Conservation (phyloP, 192 early-diverging fungal species). For the Coemansia sp. region DNA sequence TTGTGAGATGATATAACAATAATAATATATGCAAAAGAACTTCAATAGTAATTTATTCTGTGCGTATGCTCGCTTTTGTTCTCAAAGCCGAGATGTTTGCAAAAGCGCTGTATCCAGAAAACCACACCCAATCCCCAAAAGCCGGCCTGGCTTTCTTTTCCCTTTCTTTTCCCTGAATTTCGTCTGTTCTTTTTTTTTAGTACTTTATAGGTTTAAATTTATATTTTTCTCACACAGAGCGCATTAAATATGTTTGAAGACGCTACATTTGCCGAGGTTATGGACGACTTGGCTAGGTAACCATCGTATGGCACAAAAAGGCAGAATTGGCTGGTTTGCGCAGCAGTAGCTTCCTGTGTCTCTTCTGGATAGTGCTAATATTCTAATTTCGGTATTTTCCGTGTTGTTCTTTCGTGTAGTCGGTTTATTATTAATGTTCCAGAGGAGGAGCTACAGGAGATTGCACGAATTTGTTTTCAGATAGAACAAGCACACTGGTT, state of each 20-base stretch:
- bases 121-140: neutral
- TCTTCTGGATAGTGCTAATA: neutral
- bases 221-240: neutral
- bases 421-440: conserved; percentile 99
- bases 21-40: no score
- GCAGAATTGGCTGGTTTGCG: neutral
- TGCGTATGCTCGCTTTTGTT: no score
- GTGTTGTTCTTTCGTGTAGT: conserved; percentile 38
- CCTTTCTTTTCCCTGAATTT: neutral
- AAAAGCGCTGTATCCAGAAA: neutral
- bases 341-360: no score
- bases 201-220: conserved; percentile 4
- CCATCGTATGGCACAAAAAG: neutral
- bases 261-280: conserved; percentile 75
- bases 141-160: neutral
- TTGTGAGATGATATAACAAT: neutral
- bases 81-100: no score
- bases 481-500: conserved; percentile 99
- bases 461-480: conserved; percentile 97
- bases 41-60: no score
- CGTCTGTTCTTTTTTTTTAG: neutral
- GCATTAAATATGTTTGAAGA: conserved; percentile 58
- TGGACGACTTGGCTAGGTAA: conserved; percentile 83
- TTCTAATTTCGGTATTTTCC: neutral
- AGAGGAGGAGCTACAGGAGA: conserved; percentile 87